Conservation (phyloP, 2,329 filamentous ascomycete genomes). For the Fusarium palustre region DNA sequence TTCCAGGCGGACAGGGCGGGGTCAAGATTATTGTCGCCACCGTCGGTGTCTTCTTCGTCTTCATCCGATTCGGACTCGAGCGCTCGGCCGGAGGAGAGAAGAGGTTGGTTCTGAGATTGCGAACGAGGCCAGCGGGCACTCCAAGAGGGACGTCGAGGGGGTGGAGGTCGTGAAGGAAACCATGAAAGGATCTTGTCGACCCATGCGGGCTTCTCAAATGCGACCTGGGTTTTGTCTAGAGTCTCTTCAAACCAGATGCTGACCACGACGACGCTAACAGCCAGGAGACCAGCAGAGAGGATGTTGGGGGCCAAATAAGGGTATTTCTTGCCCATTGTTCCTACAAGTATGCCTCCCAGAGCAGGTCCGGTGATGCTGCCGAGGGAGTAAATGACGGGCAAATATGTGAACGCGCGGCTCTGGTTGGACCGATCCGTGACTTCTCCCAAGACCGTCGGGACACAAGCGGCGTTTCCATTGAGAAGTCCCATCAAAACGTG, state of each 20-base stretch:
- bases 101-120: slow-evolving; percentile 44
- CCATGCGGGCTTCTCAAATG: slow-evolving; percentile 51
- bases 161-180: slow-evolving; percentile 37
- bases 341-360: slow-evolving; percentile 86
- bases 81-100: slow-evolving; percentile 44
- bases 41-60: slow-evolving; percentile 44
- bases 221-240: slow-evolving; percentile 50
- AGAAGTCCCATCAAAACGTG: slow-evolving; percentile 92
- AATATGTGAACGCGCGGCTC: slow-evolving; percentile 90
- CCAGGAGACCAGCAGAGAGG: slow-evolving; percentile 77
- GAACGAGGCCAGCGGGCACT: slow-evolving; percentile 54
- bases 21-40: slow-evolving; percentile 31
- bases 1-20: slow-evolving; percentile 55
- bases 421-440: slow-evolving; percentile 96
- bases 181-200: slow-evolving; percentile 49
- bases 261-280: slow-evolving; percentile 78
- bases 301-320: slow-evolving; percentile 91
- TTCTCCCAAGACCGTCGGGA: slow-evolving; percentile 93
- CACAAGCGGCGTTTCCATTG: slow-evolving; percentile 94
- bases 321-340: slow-evolving; percentile 69
- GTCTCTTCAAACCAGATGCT: slow-evolving; percentile 90
- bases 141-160: slow-evolving; percentile 52
- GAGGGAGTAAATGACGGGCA: slow-evolving; percentile 95
- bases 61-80: slow-evolving; percentile 44
- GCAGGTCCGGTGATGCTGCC: slow-evolving; percentile 94